Evolutionary conservation across 352 stramenopile genomes (phyloP).

Genomic region (Saprolegnia parasitica): DNA sequence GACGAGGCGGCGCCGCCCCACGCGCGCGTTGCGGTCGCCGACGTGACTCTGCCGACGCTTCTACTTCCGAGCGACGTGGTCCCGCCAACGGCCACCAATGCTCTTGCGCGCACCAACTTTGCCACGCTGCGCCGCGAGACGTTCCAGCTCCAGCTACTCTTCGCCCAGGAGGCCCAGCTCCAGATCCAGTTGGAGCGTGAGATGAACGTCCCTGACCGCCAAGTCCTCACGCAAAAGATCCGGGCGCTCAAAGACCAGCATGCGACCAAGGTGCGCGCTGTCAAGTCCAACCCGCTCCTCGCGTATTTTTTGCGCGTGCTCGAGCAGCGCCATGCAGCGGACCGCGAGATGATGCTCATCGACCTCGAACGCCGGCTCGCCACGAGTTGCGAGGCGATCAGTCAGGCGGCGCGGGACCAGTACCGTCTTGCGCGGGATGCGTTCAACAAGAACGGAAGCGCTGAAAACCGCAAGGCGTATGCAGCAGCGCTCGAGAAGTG

Average conservation of each 20-base stretch:
- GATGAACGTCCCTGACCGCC: neutral
- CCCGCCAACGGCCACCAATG: neutral
- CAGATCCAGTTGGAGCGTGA: neutral
- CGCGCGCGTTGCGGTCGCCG: neutral
- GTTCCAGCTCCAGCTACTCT: neutral
- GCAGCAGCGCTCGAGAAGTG: neutral
- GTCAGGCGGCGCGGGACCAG: neutral
- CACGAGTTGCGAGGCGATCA: neutral
- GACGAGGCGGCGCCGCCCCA: neutral
- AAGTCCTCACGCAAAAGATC: neutral
- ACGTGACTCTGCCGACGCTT: neutral
- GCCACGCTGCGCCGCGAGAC: neutral
- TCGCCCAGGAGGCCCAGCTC: neutral
- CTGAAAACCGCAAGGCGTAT: neutral
- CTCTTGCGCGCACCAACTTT: neutral
- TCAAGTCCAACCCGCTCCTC: neutral
- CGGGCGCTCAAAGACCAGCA: neutral
- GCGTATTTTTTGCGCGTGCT: neutral
- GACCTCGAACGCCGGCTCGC: neutral
- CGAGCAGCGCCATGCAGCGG: neutral
- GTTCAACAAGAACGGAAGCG: neutral
- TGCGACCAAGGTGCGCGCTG: neutral
- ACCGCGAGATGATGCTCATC: neutral
- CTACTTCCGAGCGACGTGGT: neutral
- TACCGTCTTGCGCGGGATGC: constrained; percentile 2